Base-by-base conservation (phyloP, 345 rosid genomes). In the Conringia planisiliqua region DNA sequence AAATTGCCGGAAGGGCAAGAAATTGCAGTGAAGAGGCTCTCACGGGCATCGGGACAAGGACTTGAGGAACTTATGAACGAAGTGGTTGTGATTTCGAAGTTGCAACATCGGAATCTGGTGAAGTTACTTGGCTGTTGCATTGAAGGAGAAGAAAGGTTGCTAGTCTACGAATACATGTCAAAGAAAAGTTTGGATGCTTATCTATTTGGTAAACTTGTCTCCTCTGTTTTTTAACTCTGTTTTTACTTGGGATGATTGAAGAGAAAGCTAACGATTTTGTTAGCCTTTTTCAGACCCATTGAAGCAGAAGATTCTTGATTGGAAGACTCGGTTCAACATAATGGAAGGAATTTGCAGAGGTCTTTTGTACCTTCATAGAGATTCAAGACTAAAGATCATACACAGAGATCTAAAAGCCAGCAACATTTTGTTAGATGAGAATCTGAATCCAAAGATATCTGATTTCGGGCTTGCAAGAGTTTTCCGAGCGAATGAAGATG, bases 81-180 rank as follows among this genome's bases (percentile, higher is more conserved):
- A 63, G 85, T 88, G 17, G 32, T 78, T 10, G 77, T 88, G 51
- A 87, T 90, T 17, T 78, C 91, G 2, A 84, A 83, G 62, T 80
- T 90, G 24, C 93, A 90, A 50, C 93, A 90, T 66, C 65, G 85
- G 29, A 88, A 88, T 54, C 83, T 90, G 11, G 90, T 90, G 47
- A 87, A 70, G 32, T 80, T 88, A 38, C 66, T 84, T 2, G 90
- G 96, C 1, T 88, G 88, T 59, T 88, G 93, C 55, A 62, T 80
- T 44, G 79, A 88, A 62, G 77, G 80, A 43, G 89, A 83, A 43
- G 94, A 90, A 35, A 83, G 79, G 70, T 77, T 87, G 72, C 12
- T 88, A 58, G 79, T 87, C 6, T 90, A 90, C 14, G 90, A 90
- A 10, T 88, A 78, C 36, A 74, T 84, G 83, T 70, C 80, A 9